Evolutionary conservation across 371 early-diverging fungal species (phyloP).

Genomic region (Entomophthora muscae): DNA sequence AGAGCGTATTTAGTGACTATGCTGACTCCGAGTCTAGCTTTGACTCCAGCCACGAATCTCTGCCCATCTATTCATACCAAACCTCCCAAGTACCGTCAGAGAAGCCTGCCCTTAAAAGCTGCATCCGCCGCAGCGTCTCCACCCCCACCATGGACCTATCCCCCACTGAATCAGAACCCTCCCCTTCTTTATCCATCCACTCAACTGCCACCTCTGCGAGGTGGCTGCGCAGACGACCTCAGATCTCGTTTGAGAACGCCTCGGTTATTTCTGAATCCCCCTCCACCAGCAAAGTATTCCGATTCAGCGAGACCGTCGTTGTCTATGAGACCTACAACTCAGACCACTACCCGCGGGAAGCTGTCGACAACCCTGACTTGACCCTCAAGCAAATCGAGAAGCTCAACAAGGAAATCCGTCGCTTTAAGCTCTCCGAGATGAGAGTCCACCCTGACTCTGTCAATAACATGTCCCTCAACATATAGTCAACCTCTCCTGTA

Average conservation of each 20-base stretch:
- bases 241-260: background rate
- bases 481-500: too few species aligned
- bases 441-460: conserved; percentile 5
- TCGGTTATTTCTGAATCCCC: background rate
- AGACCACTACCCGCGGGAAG: background rate
- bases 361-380: background rate
- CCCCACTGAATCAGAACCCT: background rate
- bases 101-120: background rate
- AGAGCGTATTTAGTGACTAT: background rate
- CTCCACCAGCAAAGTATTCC: background rate
- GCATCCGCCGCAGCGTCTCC: background rate
- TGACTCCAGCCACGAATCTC: background rate
- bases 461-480: background rate
- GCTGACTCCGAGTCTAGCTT: background rate
- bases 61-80: background rate
- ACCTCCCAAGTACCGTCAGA: background rate
- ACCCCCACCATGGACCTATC: background rate
- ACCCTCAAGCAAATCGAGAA: conserved; percentile 3
- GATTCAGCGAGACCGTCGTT: background rate
- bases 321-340: conserved; percentile 6
- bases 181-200: background rate
- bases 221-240: background rate
- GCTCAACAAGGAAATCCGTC: background rate
- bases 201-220: background rate
- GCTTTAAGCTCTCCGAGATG: conserved; percentile 5